phyloP scores from a whole-genome alignment of 1,139 yeast species.

The Suhomyces ambrosiae region DNA sequence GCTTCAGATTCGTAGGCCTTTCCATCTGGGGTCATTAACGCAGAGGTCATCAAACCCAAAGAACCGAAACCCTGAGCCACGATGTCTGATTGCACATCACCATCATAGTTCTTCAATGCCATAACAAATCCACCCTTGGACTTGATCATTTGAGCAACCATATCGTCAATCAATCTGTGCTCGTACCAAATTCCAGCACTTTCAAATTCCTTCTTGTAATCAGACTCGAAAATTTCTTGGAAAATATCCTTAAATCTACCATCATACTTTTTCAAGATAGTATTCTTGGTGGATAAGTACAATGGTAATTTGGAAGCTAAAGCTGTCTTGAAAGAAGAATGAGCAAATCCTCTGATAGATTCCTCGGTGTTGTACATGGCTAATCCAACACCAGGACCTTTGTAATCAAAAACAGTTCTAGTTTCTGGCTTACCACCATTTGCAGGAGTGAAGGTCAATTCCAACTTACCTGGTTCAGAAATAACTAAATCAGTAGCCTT shows the following conservation, averaged over 20 bases:
- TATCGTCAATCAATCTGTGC: slow-evolving; percentile 94
- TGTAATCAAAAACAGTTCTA: slow-evolving; percentile 69
- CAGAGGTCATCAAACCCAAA: slow-evolving; percentile 94
- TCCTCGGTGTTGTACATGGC: slow-evolving; percentile 96
- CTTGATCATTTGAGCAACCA: slow-evolving; percentile 98
- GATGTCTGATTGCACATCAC: slow-evolving; percentile 95
- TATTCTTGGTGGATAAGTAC: slow-evolving; percentile 88
- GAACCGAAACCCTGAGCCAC: slow-evolving; percentile 99
- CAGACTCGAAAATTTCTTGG: slow-evolving; percentile 72
- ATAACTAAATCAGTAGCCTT: slow-evolving; percentile 85
- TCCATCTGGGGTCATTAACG: slow-evolving; percentile 91
- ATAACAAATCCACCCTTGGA: slow-evolving; percentile 92
- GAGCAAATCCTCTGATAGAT: slow-evolving; percentile 87
- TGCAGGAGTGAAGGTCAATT: slow-evolving; percentile 75
- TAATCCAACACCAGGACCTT: slow-evolving; percentile 81
- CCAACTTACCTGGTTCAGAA: slow-evolving; percentile 77
- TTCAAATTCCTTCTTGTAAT: slow-evolving; percentile 73
- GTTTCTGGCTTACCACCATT: slow-evolving; percentile 61
- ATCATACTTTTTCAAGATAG: slow-evolving; percentile 89
- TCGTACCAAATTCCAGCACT: slow-evolving; percentile 86
- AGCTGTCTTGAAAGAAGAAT: slow-evolving; percentile 88
- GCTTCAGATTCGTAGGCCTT: slow-evolving; percentile 95
- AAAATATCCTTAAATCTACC: slow-evolving; percentile 94
- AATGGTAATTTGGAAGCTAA: slow-evolving; percentile 74
- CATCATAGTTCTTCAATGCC: slow-evolving; percentile 96